Evolutionary conservation across 805 yeast genomes (phyloP).

Genomic region (Starmerella kuoi): DNA sequence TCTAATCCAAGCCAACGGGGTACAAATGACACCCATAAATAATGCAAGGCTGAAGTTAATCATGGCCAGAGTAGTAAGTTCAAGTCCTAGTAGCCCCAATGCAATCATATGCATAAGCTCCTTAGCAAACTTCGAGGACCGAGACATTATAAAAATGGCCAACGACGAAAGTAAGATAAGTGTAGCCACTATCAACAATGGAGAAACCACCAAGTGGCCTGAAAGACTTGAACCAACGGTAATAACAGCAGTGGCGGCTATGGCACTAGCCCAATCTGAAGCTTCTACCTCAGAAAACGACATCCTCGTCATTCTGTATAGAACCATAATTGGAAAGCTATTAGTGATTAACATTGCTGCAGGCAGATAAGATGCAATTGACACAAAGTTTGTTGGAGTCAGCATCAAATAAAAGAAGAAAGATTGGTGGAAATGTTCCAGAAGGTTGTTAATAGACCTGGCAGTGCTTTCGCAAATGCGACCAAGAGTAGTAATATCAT

Average conservation of each 20-base stretch:
- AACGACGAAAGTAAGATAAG: not conserved
- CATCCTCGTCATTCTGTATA: constrained; percentile 23
- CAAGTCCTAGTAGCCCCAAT: constrained; percentile 51
- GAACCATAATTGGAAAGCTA: constrained; percentile 57
- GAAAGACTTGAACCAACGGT: not conserved
- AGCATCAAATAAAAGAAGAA: constrained; percentile 82
- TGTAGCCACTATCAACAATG: not conserved
- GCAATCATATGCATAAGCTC: constrained; percentile 34
- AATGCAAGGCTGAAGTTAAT: constrained; percentile 77
- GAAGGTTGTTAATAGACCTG: constrained; percentile 77
- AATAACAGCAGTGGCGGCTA: not conserved
- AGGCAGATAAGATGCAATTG: constrained; percentile 88
- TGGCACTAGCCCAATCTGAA: not conserved
- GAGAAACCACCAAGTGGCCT: not conserved
- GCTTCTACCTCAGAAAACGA: not conserved
- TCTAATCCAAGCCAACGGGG: constrained; percentile 60
- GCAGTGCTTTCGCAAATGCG: constrained; percentile 77
- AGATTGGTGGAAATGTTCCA: constrained; percentile 94
- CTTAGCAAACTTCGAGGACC: not conserved
- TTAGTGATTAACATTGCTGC: constrained; percentile 63
- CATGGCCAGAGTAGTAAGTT: constrained; percentile 60
- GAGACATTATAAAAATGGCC: not conserved
- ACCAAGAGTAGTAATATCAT: constrained; percentile 84
- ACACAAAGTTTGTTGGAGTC: constrained; percentile 68
- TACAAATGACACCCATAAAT: constrained; percentile 51